Evolutionary conservation across 2,329 filamentous ascomycete genomes (phyloP).

Genomic region (Neophaeococcomyces mojaviensis): DNA sequence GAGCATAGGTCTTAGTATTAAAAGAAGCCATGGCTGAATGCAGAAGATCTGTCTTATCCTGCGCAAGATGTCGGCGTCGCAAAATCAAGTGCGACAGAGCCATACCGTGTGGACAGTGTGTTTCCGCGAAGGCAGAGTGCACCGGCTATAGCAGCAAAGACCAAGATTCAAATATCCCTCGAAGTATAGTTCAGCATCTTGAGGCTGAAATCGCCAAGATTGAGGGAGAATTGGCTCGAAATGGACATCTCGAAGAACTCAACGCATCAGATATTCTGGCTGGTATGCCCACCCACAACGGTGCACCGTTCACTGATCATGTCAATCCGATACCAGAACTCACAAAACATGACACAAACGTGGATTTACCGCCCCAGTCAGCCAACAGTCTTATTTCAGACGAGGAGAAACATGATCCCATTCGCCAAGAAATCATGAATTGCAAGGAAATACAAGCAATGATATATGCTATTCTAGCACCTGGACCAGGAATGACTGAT

Average conservation of each 20-base stretch:
- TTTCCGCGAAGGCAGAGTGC: constrained; percentile 24
- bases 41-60: constrained; percentile 24
- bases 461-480: constrained; percentile 26
- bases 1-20: background rate
- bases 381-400: no score
- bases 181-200: constrained; percentile 30
- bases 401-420: constrained; percentile 15
- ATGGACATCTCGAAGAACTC: constrained; percentile 24
- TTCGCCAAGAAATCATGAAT: constrained; percentile 23
- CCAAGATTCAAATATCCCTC: constrained; percentile 24
- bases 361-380: no score
- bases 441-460: constrained; percentile 26
- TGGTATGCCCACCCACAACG: constrained; percentile 23
- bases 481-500: constrained; percentile 25
- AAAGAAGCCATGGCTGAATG: constrained; percentile 21
- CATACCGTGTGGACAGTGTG: constrained; percentile 27
- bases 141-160: constrained; percentile 26
- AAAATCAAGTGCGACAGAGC: constrained; percentile 26
- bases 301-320: constrained; percentile 15
- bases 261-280: constrained; percentile 23
- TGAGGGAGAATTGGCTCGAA: constrained; percentile 26
- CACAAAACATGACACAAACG: constrained; percentile 10
- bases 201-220: constrained; percentile 30
- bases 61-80: constrained; percentile 22
- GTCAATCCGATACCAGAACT: constrained; percentile 16